Conservation (phyloP, 345 rosid species). For the Populus ilicifolia region DNA sequence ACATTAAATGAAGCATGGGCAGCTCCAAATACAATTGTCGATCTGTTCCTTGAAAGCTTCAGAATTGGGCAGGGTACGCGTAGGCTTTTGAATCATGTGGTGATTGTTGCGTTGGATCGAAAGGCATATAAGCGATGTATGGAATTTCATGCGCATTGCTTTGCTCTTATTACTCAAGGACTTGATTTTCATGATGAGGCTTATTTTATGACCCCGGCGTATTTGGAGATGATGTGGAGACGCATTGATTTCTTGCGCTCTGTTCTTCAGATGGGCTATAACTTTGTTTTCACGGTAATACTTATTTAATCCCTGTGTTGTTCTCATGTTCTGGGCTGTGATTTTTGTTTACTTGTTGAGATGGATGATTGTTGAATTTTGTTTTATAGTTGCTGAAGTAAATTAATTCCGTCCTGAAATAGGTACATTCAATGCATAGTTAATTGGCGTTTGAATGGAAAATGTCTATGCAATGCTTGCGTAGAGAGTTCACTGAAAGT, state of each 20-base stretch:
- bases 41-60: constrained; percentile 80
- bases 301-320: background rate
- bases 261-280: constrained; percentile 84
- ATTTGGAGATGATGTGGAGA: constrained; percentile 95
- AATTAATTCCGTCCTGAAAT: background rate
- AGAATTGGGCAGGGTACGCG: constrained; percentile 53
- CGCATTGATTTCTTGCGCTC: constrained; percentile 67
- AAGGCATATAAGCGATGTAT: constrained; percentile 61
- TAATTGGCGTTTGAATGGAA: background rate
- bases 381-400: background rate
- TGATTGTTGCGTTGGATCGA: constrained; percentile 67
- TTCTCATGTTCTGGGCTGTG: background rate
- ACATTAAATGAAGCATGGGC: constrained; percentile 90
- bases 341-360: too few relatives aligned
- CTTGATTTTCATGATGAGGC: constrained; percentile 72
- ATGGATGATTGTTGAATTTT: too few relatives aligned
- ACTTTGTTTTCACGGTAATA: constrained; percentile 82
- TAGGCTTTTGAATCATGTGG: constrained; percentile 61
- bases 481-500: background rate
- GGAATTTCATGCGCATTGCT: constrained; percentile 58
- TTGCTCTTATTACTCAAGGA: constrained; percentile 59
- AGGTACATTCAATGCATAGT: background rate
- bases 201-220: constrained; percentile 70
- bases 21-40: constrained; percentile 53
- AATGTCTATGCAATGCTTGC: background rate